Conservation (phyloP, 1,284 basidiomycete genomes). For the Ceratobasidium sp. region DNA sequence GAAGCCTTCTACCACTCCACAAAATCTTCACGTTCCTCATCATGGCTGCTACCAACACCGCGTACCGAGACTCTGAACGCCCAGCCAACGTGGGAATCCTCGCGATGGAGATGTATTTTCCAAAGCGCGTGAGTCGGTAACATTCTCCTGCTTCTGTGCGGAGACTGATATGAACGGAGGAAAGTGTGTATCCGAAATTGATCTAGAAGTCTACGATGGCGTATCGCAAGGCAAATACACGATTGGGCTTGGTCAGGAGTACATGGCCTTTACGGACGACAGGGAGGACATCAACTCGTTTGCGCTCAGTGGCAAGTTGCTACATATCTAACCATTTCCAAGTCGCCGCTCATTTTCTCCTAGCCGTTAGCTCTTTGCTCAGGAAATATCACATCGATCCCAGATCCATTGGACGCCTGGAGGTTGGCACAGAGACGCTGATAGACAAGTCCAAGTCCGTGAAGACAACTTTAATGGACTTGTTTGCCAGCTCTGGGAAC, state of each 20-base stretch:
- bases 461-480: constrained; percentile 98
- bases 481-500: constrained; percentile 92
- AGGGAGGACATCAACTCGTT: constrained; percentile 99
- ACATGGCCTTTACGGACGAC: constrained; percentile 97
- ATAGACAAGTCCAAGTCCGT: constrained; percentile 99
- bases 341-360: neutral
- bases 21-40: neutral
- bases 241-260: constrained; percentile 96
- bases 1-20: neutral
- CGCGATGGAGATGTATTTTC: constrained; percentile 92
- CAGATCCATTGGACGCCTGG: constrained; percentile 92
- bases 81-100: constrained; percentile 92
- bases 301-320: constrained; percentile 80
- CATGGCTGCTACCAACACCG: neutral
- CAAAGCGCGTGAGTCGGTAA: constrained; percentile 70
- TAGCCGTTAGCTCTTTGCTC: constrained; percentile 85
- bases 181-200: constrained; percentile 92
- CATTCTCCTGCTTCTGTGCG: too few species aligned
- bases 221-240: constrained; percentile 98
- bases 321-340: neutral
- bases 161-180: neutral
- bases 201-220: constrained; percentile 93
- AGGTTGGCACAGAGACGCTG: constrained; percentile 98
- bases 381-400: constrained; percentile 97
- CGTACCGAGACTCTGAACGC: constrained; percentile 55